Conservation (phyloP, 345 rosid genomes). For the Salix arbutifolia region DNA sequence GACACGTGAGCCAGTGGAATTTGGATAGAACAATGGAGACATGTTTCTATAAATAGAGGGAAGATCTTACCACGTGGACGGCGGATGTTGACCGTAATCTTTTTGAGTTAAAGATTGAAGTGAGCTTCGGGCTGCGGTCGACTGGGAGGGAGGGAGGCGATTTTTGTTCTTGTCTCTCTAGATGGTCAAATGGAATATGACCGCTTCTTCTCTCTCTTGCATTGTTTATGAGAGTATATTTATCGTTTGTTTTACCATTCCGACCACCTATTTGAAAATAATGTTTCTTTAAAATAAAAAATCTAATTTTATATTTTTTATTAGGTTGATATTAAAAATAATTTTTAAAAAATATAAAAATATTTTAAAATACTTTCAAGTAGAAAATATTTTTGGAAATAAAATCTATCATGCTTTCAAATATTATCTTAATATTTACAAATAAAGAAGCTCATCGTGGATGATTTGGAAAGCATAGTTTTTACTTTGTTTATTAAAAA, state of each 20-base stretch:
- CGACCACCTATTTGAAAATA: too few species aligned
- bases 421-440: too few species aligned
- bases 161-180: background rate
- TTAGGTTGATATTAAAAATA: fast-evolving
- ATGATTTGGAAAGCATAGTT: too few species aligned
- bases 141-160: slow-evolving; percentile 10
- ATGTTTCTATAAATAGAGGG: slow-evolving; percentile 17
- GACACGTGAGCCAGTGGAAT: slow-evolving; percentile 26
- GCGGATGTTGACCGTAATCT: slow-evolving; percentile 19
- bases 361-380: background rate
- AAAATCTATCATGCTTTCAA: background rate
- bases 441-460: too few species aligned
- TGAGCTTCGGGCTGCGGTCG: slow-evolving; percentile 6
- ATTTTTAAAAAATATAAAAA: too few species aligned
- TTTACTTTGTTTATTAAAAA: too few species aligned
- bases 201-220: background rate
- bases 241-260: too few species aligned
- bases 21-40: background rate
- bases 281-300: too few species aligned
- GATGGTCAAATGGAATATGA: background rate
- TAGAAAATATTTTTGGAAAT: background rate
- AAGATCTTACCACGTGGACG: slow-evolving; percentile 32
- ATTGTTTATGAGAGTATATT: background rate
- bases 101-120: background rate
- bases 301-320: too few species aligned